Percentiles rank a stretch among this genome's conserved stretches.
Evolutionary conservation across 306 rosid genomes (phyloP).

Genomic region (Coriaria nepalensis): DNA sequence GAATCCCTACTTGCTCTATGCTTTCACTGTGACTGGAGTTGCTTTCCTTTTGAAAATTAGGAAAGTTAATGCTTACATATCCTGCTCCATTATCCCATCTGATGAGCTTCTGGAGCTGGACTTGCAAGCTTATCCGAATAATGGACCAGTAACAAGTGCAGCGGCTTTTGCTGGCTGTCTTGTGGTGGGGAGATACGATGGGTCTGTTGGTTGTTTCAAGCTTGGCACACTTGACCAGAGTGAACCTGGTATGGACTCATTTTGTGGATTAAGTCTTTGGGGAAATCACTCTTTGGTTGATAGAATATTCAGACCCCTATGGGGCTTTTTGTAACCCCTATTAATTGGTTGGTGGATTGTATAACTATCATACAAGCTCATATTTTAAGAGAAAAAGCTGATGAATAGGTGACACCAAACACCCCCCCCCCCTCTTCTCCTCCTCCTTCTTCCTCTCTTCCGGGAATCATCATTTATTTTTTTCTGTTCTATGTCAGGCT

Average conservation of each 20-base stretch:
- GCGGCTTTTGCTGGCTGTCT: constrained; percentile 49
- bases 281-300: too few relatives aligned
- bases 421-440: too few relatives aligned
- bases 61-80: constrained; percentile 32
- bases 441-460: too few relatives aligned
- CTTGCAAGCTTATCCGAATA: constrained; percentile 24
- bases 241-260: constrained; percentile 45
- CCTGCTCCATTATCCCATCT: constrained; percentile 31
- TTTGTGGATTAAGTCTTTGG: neutral
- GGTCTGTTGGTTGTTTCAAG: constrained; percentile 59
- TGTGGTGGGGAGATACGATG: constrained; percentile 57
- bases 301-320: too few relatives aligned
- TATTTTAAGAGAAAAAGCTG: too few relatives aligned
- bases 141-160: constrained; percentile 35
- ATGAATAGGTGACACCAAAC: too few relatives aligned
- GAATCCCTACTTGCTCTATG: constrained; percentile 57
- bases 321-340: too few relatives aligned
- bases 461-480: neutral
- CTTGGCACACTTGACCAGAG: constrained; percentile 51
- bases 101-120: constrained; percentile 43
- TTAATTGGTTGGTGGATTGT: too few relatives aligned
- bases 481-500: constrained; percentile 29
- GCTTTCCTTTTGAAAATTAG: constrained; percentile 54
- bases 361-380: too few relatives aligned
- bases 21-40: constrained; percentile 50